Conservation (phyloP, 768 basidiomycete genomes). For the Rubroboletus satanas region DNA sequence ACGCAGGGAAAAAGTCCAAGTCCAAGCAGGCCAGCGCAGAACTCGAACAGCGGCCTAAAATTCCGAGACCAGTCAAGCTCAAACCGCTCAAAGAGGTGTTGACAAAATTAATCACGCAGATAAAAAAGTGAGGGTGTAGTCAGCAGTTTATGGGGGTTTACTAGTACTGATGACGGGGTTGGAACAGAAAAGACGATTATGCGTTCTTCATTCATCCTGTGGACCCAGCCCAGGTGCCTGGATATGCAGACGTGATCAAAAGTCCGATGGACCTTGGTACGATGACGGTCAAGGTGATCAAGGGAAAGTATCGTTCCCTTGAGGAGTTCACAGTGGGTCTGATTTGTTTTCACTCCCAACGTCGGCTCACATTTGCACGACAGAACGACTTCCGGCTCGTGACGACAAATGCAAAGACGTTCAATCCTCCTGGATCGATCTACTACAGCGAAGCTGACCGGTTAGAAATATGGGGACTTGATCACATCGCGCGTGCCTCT, state of each 20-base stretch:
- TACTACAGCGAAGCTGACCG: constrained; percentile 72
- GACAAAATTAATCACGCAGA: constrained; percentile 58
- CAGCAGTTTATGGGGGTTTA: not conserved
- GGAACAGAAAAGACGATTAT: constrained; percentile 75
- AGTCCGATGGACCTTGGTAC: constrained; percentile 93
- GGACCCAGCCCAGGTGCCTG: constrained; percentile 53
- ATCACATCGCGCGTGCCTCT: constrained; percentile 68
- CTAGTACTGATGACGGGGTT: constrained; percentile 5
- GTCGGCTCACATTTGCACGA: not conserved
- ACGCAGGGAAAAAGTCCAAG: constrained; percentile 47
- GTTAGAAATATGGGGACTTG: constrained; percentile 65
- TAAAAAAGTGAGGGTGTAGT: constrained; percentile 60
- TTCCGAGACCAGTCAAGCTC: constrained; percentile 60
- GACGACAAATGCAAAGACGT: constrained; percentile 67
- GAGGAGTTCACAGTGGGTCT: constrained; percentile 72
- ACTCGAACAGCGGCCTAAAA: constrained; percentile 29
- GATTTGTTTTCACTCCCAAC: not conserved
- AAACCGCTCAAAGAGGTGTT: constrained; percentile 79
- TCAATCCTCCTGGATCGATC: constrained; percentile 72
- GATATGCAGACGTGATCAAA: constrained; percentile 66
- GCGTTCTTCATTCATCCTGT: constrained; percentile 77
- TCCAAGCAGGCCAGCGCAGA: constrained; percentile 28
- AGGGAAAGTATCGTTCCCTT: constrained; percentile 71
- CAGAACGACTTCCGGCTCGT: constrained; percentile 73
- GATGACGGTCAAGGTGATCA: constrained; percentile 72